Evolutionary conservation across 2,329 filamentous ascomycete species (phyloP).

Genomic region (Ilyonectria robusta): DNA sequence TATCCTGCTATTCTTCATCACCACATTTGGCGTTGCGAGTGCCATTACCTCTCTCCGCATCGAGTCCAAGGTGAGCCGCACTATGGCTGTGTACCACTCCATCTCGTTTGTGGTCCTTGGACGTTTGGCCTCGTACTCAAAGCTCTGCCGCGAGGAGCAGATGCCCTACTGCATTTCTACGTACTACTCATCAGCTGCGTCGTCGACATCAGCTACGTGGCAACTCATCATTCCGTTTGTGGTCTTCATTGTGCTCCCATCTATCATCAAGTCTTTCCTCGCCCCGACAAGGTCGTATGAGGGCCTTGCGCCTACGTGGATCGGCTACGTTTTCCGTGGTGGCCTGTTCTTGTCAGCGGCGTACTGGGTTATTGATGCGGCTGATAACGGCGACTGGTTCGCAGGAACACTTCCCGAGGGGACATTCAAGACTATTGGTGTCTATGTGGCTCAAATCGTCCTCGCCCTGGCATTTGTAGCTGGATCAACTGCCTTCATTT

Average conservation of each 20-base stretch:
- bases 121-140: constrained; percentile 86
- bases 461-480: constrained; percentile 86
- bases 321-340: constrained; percentile 82
- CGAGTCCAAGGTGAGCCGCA: constrained; percentile 75
- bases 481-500: constrained; percentile 87
- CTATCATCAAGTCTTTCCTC: constrained; percentile 85
- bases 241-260: constrained; percentile 80
- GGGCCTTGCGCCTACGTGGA: constrained; percentile 87
- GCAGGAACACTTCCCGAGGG: constrained; percentile 66
- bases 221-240: constrained; percentile 85
- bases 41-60: constrained; percentile 83
- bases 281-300: constrained; percentile 88
- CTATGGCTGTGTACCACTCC: constrained; percentile 87
- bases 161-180: constrained; percentile 97
- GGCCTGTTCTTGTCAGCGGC: constrained; percentile 82
- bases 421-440: constrained; percentile 79
- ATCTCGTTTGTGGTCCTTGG: constrained; percentile 85
- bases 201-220: constrained; percentile 93
- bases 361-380: constrained; percentile 92
- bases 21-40: constrained; percentile 86
- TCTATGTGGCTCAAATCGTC: constrained; percentile 84
- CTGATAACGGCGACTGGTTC: constrained; percentile 89
- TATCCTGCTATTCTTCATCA: constrained; percentile 91
- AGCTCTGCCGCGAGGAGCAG: constrained; percentile 96
- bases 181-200: constrained; percentile 92